Evolutionary conservation across 768 basidiomycete genomes (phyloP).

Genomic region (Exidia glandulosa): DNA sequence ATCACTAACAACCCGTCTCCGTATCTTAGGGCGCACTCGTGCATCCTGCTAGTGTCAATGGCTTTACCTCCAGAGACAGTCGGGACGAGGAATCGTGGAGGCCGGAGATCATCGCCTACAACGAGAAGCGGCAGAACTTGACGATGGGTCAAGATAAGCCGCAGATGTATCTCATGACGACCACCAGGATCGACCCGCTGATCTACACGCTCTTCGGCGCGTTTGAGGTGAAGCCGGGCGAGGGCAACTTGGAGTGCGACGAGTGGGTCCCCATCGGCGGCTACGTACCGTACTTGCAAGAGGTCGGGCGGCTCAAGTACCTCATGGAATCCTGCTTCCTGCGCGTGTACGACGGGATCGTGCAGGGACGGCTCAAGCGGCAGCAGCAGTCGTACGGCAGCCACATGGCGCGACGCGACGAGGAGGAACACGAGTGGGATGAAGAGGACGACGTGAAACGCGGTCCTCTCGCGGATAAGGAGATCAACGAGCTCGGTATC

Average conservation of each 20-base stretch:
- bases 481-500: constrained; percentile 64
- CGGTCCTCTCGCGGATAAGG: constrained; percentile 49
- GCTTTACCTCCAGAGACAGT: constrained; percentile 35
- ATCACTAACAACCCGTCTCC: background rate
- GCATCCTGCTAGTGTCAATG: constrained; percentile 80
- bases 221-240: constrained; percentile 56
- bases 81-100: constrained; percentile 27
- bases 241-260: constrained; percentile 75
- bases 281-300: constrained; percentile 61
- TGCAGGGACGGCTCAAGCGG: constrained; percentile 29
- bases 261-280: constrained; percentile 82
- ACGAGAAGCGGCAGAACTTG: constrained; percentile 75
- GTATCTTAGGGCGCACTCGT: constrained; percentile 55
- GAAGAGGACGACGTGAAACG: constrained; percentile 32
- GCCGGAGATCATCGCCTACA: constrained; percentile 72
- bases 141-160: constrained; percentile 26
- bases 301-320: constrained; percentile 69
- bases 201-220: constrained; percentile 89
- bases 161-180: constrained; percentile 64
- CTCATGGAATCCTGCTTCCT: constrained; percentile 77
- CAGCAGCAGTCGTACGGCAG: constrained; percentile 20
- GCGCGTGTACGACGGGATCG: constrained; percentile 82
- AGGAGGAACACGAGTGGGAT: constrained; percentile 42
- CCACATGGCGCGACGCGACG: constrained; percentile 22
- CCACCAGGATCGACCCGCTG: constrained; percentile 79